Conservation (phyloP, 257 asterid genomes). For the Marsdenia floribunda region DNA sequence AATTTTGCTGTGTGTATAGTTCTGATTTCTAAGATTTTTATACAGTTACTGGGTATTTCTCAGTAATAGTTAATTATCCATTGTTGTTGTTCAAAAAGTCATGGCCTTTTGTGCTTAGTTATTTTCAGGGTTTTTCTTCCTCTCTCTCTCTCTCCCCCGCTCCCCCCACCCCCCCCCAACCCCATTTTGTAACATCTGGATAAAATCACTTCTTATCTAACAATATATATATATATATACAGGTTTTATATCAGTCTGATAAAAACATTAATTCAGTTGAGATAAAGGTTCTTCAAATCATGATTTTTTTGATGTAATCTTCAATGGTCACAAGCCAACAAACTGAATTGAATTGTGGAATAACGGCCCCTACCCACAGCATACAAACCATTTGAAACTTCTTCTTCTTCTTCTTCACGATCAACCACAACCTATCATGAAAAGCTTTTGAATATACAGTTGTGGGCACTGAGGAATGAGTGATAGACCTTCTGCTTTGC, state of each 20-base stretch:
- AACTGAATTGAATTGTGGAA: not conserved
- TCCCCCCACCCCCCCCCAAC: too few relatives aligned
- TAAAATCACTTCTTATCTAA: not conserved
- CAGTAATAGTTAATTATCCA: not conserved
- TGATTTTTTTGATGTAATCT: not conserved
- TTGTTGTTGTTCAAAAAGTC: not conserved
- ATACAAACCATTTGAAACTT: constrained; percentile 22
- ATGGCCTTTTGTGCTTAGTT: not conserved
- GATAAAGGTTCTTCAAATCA: not conserved
- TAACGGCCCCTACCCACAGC: constrained; percentile 6
- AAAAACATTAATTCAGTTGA: not conserved
- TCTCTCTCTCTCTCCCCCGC: too few relatives aligned
- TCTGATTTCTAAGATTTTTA: not conserved
- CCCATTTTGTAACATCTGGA: not conserved
- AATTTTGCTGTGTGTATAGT: not conserved
- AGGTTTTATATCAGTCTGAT: too few relatives aligned
- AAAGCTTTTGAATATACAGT: constrained; percentile 17
- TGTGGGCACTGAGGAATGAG: constrained; percentile 29
- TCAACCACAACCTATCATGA: constrained; percentile 26
- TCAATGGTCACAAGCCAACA: not conserved
- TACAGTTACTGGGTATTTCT: not conserved
- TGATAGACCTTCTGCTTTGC: constrained; percentile 31
- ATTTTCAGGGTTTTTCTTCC: not conserved
- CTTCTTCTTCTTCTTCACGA: not conserved
- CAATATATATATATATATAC: too few relatives aligned